Conservation (phyloP, 306 rosid species). For the Vicia sativa region DNA sequence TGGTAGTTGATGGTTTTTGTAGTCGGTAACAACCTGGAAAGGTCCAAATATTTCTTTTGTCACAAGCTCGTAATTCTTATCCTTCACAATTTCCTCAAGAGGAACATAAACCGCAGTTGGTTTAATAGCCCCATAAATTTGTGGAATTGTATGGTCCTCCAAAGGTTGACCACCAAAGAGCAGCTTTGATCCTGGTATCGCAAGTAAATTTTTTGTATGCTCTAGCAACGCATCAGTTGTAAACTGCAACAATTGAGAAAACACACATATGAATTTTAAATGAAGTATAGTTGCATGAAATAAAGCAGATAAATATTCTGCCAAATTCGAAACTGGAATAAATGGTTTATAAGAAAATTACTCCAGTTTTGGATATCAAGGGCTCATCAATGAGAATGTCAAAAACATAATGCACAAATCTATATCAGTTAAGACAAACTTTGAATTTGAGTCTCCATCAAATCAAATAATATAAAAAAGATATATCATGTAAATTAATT, state of each 20-base stretch:
- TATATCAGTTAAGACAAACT: too few species aligned
- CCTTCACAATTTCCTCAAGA: conserved; percentile 81
- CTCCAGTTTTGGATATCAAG: conserved; percentile 1
- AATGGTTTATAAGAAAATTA: background rate
- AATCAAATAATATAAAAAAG: too few species aligned
- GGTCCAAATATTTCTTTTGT: conserved; percentile 95
- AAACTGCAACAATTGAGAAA: conserved; percentile 50
- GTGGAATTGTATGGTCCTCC: conserved; percentile 77
- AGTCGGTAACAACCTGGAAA: conserved; percentile 76
- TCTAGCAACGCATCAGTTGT: conserved; percentile 78
- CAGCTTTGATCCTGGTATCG: conserved; percentile 83
- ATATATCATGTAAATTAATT: conserved; percentile 3
- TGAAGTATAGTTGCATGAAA: conserved; percentile 7
- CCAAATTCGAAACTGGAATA: background rate
- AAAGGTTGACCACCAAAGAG: conserved; percentile 89
- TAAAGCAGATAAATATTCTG: background rate
- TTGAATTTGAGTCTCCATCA: too few species aligned
- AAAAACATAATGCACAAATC: background rate
- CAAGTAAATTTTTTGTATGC: conserved; percentile 75
- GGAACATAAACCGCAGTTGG: conserved; percentile 93
- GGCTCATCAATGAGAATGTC: conserved; percentile 11
- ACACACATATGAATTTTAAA: conserved; percentile 34
- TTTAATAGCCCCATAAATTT: conserved; percentile 76
- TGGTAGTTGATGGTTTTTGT: conserved; percentile 68
- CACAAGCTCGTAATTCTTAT: conserved; percentile 71